Conservation (phyloP, 805 yeast species). For the Jamesozyma gamospora region DNA sequence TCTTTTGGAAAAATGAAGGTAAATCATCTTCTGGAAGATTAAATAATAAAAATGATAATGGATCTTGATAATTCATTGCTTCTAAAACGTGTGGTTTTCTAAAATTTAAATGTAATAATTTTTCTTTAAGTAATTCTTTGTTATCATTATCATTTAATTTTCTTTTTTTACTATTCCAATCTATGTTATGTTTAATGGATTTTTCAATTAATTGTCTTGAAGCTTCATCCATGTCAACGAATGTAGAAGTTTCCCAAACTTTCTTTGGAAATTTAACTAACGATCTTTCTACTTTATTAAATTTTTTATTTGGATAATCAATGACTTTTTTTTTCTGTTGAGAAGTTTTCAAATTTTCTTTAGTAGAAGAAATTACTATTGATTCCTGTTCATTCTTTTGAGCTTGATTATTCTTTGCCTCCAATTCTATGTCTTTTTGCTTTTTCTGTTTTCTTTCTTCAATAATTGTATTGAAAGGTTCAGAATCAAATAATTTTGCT, state of each 20-base stretch:
- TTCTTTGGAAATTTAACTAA: conserved; percentile 34
- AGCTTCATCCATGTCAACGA: conserved; percentile 57
- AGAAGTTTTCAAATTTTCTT: not conserved
- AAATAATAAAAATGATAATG: conserved; percentile 47
- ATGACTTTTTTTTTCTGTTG: conserved; percentile 1
- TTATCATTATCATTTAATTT: conserved; percentile 6
- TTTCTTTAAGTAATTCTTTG: conserved; percentile 15
- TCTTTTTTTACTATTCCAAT: conserved; percentile 35
- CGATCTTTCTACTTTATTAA: conserved; percentile 4
- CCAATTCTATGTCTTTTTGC: conserved; percentile 37
- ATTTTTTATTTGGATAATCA: not conserved
- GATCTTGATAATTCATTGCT: conserved; percentile 49
- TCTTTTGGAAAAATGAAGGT: conserved; percentile 53
- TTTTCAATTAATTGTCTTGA: conserved; percentile 54
- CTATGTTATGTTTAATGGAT: conserved; percentile 45
- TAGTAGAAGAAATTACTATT: conserved; percentile 31
- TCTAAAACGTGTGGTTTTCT: conserved; percentile 60
- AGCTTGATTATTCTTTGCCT: conserved; percentile 38
- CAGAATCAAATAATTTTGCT: conserved; percentile 46
- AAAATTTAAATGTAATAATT: conserved; percentile 50
- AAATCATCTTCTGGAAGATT: conserved; percentile 93
- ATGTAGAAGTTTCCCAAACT: conserved; percentile 62
- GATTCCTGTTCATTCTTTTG: conserved; percentile 42
- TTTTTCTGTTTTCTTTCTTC: conserved; percentile 43
- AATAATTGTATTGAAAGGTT: conserved; percentile 67